Percentiles rank a stretch among this genome's conserved stretches.
Conservation (phyloP, 192 early-diverging fungal genomes). For the Coemansia sp. region DNA sequence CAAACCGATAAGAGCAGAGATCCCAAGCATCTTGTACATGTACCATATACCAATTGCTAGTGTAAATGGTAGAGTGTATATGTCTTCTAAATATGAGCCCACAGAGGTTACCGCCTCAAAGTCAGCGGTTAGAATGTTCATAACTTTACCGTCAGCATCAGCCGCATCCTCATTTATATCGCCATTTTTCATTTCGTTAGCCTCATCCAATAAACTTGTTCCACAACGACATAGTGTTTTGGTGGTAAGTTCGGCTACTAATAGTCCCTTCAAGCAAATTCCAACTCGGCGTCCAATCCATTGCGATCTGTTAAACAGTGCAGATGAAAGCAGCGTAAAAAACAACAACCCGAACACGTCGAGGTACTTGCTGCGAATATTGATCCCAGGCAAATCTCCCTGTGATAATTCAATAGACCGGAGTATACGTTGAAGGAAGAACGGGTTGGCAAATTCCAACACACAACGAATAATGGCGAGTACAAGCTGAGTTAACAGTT, state of each 20-base stretch:
- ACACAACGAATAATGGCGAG: constrained; percentile 30
- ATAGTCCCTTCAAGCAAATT: constrained; percentile 60
- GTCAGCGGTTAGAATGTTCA: constrained; percentile 73
- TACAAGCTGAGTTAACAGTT: constrained; percentile 42
- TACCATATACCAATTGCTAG: constrained; percentile 69
- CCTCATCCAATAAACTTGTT: constrained; percentile 33
- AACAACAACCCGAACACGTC: constrained; percentile 65
- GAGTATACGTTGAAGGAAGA: constrained; percentile 59
- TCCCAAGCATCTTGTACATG: constrained; percentile 78
- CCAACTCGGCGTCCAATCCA: constrained; percentile 66
- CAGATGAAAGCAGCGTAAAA: constrained; percentile 25
- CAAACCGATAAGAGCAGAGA: constrained; percentile 78
- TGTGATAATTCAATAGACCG: constrained; percentile 53
- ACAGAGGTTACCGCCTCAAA: constrained; percentile 22
- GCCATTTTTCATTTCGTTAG: constrained; percentile 13
- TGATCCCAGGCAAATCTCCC: constrained; percentile 6
- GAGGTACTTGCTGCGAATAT: constrained; percentile 46
- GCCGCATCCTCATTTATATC: constrained; percentile 27
- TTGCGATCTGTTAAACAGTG: constrained; percentile 56
- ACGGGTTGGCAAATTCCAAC: constrained; percentile 54
- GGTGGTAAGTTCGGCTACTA: constrained; percentile 64
- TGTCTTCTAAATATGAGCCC: constrained; percentile 55
- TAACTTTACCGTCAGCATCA: constrained; percentile 62
- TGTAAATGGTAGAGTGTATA: constrained; percentile 52
- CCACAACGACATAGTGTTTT: constrained; percentile 61